phyloP scores from a whole-genome alignment of 352 stramenopile species.

The Pythium plurisporium region DNA sequence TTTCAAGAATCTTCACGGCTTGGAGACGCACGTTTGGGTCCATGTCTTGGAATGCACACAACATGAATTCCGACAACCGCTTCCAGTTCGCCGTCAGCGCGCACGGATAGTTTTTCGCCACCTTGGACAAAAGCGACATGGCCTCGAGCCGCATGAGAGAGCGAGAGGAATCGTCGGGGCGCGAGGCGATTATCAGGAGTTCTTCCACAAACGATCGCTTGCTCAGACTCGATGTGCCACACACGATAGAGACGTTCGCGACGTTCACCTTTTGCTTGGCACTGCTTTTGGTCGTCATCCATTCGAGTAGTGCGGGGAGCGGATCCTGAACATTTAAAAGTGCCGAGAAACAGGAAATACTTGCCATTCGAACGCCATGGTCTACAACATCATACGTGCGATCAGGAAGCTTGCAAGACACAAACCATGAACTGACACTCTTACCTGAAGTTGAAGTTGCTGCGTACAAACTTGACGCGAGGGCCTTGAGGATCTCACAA shows the following conservation, averaged over 20 bases:
- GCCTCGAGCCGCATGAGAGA: conserved; percentile 66
- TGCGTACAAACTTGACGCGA: conserved; percentile 68
- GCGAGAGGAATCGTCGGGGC: conserved; percentile 47
- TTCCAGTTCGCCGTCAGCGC: conserved; percentile 71
- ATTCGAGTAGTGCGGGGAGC: conserved; percentile 57
- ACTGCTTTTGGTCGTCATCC: conserved; percentile 59
- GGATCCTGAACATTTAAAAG: conserved; percentile 71
- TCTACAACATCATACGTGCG: conserved; percentile 35
- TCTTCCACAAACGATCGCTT: conserved; percentile 74
- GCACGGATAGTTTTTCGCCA: conserved; percentile 79
- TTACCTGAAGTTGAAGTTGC: conserved; percentile 53
- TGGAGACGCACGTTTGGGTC: conserved; percentile 83
- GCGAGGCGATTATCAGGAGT: conserved; percentile 59
- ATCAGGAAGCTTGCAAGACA: no score
- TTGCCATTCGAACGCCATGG: conserved; percentile 73
- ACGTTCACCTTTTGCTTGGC: conserved; percentile 42
- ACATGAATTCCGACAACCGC: conserved; percentile 66
- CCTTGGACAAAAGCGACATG: conserved; percentile 80
- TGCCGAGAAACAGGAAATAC: conserved; percentile 71
- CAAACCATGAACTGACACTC: neutral
- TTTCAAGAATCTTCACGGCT: conserved; percentile 85
- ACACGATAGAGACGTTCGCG: conserved; percentile 60
- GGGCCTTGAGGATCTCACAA: conserved; percentile 55
- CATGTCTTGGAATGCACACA: conserved; percentile 77
- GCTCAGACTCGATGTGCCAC: conserved; percentile 47